Base-by-base conservation (phyloP, 2,329 filamentous ascomycete genomes). In the Balansia obtecta region DNA sequence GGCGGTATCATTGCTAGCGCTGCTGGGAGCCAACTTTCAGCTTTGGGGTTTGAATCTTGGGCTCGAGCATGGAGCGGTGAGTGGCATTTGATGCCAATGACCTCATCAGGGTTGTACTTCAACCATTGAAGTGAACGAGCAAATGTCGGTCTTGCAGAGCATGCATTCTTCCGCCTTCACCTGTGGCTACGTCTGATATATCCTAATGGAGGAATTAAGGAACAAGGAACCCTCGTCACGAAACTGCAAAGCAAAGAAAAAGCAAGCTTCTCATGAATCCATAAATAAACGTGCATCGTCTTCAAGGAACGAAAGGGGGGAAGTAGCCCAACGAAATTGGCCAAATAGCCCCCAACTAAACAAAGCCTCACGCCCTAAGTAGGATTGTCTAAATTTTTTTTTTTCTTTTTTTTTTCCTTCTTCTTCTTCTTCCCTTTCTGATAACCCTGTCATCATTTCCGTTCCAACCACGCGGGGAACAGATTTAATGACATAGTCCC, bases 201-300 rank as follows among this genome's bases (percentile, higher is more conserved):
- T n/a, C n/a, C 38, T 37, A 38, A 44, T 38, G 33, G 16, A 18
- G 13, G 11, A 13, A 18, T 30, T 46, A 22, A 32, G 33, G 48
- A 33, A 45, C 48, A 41, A 37, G 48, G 48, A 34, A 46, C 44
- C 44, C n/a, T 46, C 44, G 49, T 27, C 6, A 10, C 34, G 15
- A 13, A 8, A 34, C 13, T 32, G 13, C 32, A 32, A 40, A 16
- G 33, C 4, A 42, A 33, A 32, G 22, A 43, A 46, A 46, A 47
- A 46, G 43, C 38, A 47, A 34, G 10, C 10, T 15, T 9, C 3
- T 9, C 33, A 37, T 37, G 15, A 22, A 22, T 11, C 15, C 27
- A 27, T 27, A 6, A 27, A 27, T 27, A 27, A 27, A 27, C 27
- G 7, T 27, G 27, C 5, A 27, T 27, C 27, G 27, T 27, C 27